A percentile compares a stretch with the other conserved stretches of the same genome.
phyloP scores from a whole-genome alignment of 2,329 filamentous ascomycete species.

The Bipolaris victoriae region DNA sequence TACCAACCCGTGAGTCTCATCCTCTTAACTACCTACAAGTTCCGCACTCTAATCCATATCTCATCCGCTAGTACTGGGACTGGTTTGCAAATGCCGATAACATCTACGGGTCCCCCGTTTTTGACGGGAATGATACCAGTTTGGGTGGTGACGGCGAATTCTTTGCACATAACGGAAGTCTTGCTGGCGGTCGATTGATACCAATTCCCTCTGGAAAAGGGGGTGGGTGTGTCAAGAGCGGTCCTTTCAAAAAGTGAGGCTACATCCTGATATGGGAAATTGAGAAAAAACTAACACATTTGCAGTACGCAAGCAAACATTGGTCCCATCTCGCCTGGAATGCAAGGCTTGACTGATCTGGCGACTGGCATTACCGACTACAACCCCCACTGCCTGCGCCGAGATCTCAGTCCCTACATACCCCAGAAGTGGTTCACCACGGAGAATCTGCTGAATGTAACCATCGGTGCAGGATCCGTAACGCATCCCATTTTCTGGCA shows the following conservation, averaged over 20 bases:
- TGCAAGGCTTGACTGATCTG: conserved; percentile 11
- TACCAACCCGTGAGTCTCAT: conserved; percentile 9
- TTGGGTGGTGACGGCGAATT: conserved; percentile 9
- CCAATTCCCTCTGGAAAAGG: conserved; percentile 7
- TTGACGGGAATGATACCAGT: conserved; percentile 9
- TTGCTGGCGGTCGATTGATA: conserved; percentile 4
- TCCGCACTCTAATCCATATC: not conserved
- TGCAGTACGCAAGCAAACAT: conserved; percentile 6
- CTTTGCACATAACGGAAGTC: conserved; percentile 9
- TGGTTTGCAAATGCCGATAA: conserved; percentile 9
- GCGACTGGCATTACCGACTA: conserved; percentile 2
- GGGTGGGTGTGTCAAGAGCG: conserved; percentile 7
- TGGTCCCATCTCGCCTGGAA: conserved; percentile 7
- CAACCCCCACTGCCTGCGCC: conserved; percentile 7
- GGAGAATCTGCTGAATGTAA: conserved; percentile 6
- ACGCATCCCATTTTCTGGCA: conserved; percentile 8
- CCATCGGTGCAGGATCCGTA: not conserved
- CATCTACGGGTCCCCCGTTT: conserved; percentile 4
- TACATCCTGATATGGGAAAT: not conserved
- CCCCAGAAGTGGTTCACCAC: conserved; percentile 9
- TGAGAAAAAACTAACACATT: not conserved
- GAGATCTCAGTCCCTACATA: conserved; percentile 7
- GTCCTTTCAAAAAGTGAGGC: conserved; percentile 10
- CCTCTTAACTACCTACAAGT: too few relatives aligned
- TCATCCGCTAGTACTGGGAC: conserved; percentile 7